A percentile compares a stretch with the other conserved stretches of the same genome.
Conservation (phyloP, 257 asterid genomes). For the Apocynum venetum region DNA sequence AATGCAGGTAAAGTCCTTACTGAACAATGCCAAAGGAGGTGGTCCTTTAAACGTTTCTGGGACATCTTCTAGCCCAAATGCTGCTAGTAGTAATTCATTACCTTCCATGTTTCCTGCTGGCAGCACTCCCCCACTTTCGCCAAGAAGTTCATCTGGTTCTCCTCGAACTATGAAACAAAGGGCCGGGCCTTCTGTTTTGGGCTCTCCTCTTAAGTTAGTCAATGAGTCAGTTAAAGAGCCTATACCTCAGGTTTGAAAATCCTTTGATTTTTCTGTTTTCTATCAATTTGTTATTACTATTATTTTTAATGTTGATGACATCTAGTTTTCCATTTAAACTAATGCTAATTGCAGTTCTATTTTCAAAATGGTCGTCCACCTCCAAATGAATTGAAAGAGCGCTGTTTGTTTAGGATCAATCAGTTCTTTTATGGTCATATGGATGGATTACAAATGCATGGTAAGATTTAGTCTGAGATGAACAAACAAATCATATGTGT, state of each 20-base stretch:
- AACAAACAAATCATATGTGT: not conserved
- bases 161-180: slow-evolving; percentile 87
- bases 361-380: slow-evolving; percentile 93
- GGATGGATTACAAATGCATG: slow-evolving; percentile 88
- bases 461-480: slow-evolving; percentile 38
- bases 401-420: slow-evolving; percentile 88
- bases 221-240: slow-evolving; percentile 85
- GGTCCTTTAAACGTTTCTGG: slow-evolving; percentile 69
- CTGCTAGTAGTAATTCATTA: slow-evolving; percentile 61
- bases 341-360: slow-evolving; percentile 64
- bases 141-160: slow-evolving; percentile 94
- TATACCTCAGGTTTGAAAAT: slow-evolving; percentile 80
- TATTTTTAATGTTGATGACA: not conserved
- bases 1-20: slow-evolving; percentile 79
- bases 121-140: slow-evolving; percentile 99
- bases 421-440: slow-evolving; percentile 92
- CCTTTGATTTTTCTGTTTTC: slow-evolving; percentile 12
- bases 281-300: slow-evolving; percentile 6
- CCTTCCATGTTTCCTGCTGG: slow-evolving; percentile 99
- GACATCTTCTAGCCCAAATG: slow-evolving; percentile 51
- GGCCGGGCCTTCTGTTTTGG: slow-evolving; percentile 76
- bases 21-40: slow-evolving; percentile 77
- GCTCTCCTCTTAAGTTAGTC: slow-evolving; percentile 80
- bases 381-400: slow-evolving; percentile 85
- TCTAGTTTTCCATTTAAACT: slow-evolving; percentile 11